These are phyloP conservation scores for Crithidia fasciculata DNA, from an alignment of 208 protist species.

Conservation along the genomic window DNA sequence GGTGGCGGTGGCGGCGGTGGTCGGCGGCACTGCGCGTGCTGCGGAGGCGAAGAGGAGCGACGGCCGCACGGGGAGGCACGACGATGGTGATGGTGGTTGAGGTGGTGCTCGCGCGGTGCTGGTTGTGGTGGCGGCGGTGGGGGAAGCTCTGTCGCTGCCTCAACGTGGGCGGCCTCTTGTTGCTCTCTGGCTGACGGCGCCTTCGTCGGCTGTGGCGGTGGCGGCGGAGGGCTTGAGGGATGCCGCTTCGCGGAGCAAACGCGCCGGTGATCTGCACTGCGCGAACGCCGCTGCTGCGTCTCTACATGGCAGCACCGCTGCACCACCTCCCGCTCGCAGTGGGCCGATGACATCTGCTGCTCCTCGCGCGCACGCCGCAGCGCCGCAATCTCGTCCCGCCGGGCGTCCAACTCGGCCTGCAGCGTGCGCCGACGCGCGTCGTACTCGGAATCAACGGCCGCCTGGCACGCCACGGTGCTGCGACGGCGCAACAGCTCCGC, in stretches of 20 bases:
- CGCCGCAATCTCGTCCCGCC: slow-evolving; percentile 45
- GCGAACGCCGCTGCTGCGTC: neutral
- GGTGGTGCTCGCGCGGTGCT: too few species aligned
- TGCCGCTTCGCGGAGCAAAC: neutral
- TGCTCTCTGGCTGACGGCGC: neutral
- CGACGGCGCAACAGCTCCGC: slow-evolving; percentile 71
- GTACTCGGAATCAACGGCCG: slow-evolving; percentile 55
- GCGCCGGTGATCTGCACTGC: slow-evolving; percentile 4
- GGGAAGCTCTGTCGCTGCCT: neutral
- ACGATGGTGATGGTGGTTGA: too few species aligned
- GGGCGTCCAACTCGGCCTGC: slow-evolving; percentile 66
- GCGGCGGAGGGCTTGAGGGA: neutral
- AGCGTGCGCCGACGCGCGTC: slow-evolving; percentile 59
- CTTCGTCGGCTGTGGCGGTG: neutral
- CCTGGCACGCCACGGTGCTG: slow-evolving; percentile 53
- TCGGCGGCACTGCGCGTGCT: slow-evolving; percentile 3
- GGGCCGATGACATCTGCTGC: slow-evolving; percentile 21
- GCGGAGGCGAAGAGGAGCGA: slow-evolving; percentile 3
- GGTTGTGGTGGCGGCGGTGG: neutral
- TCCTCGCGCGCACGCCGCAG: slow-evolving; percentile 29
- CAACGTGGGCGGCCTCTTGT: too few species aligned
- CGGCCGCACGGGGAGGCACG: neutral
- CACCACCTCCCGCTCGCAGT: slow-evolving; percentile 2
- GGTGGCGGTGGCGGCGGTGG: neutral
- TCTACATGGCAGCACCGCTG: neutral